These are phyloP conservation scores for Leccinum fallax DNA, from an alignment of 1,284 basidiomycete genomes.

Conservation along the genomic window DNA sequence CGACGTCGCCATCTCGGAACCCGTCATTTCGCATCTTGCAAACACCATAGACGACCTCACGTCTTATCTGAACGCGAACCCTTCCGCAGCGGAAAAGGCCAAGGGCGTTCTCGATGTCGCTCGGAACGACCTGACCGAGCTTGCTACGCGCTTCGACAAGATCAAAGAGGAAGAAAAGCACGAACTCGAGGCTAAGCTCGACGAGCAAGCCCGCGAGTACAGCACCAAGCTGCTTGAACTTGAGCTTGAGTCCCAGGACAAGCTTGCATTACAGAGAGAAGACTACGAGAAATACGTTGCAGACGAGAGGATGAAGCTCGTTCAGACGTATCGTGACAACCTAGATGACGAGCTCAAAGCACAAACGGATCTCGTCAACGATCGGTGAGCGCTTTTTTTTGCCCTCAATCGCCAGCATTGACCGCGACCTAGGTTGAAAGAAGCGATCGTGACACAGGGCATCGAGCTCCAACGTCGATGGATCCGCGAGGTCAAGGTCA, in stretches of 20 bases:
- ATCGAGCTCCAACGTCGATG: conserved; percentile 97
- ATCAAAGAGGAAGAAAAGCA: conserved; percentile 82
- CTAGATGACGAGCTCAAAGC: conserved; percentile 85
- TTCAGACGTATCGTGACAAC: conserved; percentile 84
- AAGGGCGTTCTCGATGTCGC: conserved; percentile 75
- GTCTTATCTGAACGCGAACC: conserved; percentile 76
- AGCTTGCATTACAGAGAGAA: conserved; percentile 84
- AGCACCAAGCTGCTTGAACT: conserved; percentile 80
- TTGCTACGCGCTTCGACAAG: conserved; percentile 78
- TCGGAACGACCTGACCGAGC: conserved; percentile 80
- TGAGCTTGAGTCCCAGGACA: conserved; percentile 83
- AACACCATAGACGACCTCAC: conserved; percentile 93
- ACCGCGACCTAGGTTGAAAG: conserved; percentile 67
- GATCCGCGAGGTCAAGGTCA: conserved; percentile 95
- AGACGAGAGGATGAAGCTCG: conserved; percentile 75
- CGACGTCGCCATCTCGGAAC: conserved; percentile 75
- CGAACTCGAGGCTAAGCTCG: conserved; percentile 78
- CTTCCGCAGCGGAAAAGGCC: conserved; percentile 67
- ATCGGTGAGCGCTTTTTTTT: conserved; percentile 61
- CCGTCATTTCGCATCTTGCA: conserved; percentile 90
- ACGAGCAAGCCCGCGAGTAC: conserved; percentile 85
- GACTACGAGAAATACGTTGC: conserved; percentile 86
- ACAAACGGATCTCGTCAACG: conserved; percentile 93
- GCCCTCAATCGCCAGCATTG: neutral
- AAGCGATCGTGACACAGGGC: conserved; percentile 95